These are phyloP conservation scores for Ascochyta rabiei DNA, from an alignment of 2,329 filamentous ascomycete genomes.

Conservation along the genomic window DNA sequence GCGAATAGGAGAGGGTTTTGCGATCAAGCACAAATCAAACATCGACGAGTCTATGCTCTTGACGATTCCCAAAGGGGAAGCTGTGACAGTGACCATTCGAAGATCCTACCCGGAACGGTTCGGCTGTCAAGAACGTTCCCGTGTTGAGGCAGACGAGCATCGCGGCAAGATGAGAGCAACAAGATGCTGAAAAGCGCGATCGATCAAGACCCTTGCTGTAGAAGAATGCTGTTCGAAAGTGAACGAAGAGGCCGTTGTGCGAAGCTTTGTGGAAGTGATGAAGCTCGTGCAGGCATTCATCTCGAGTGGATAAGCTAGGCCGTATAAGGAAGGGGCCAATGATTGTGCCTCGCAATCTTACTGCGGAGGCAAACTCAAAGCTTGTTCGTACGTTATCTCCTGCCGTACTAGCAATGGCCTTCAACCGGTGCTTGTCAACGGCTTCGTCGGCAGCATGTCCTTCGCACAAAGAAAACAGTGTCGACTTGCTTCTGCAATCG, in stretches of 20 bases:
- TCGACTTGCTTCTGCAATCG: too few species aligned
- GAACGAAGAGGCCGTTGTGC: background rate
- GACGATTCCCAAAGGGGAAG: slow-evolving; percentile 17
- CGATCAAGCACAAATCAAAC: slow-evolving; percentile 17
- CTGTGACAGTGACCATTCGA: slow-evolving; percentile 11
- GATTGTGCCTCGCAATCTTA: background rate
- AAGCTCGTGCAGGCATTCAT: slow-evolving; percentile 19
- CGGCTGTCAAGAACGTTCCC: background rate
- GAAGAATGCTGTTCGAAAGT: background rate
- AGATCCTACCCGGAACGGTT: slow-evolving; percentile 2
- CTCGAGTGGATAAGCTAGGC: background rate
- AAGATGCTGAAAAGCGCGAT: background rate
- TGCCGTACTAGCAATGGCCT: slow-evolving; percentile 1
- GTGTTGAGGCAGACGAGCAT: background rate
- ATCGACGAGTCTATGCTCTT: slow-evolving; percentile 14
- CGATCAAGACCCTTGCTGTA: background rate
- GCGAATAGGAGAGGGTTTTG: slow-evolving; percentile 20
- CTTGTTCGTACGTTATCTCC: slow-evolving; percentile 7
- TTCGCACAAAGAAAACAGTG: too few species aligned
- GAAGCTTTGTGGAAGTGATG: slow-evolving; percentile 7
- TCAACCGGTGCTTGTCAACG: background rate
- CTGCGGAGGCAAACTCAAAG: slow-evolving; percentile 1
- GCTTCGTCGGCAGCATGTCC: too few species aligned
- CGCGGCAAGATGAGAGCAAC: background rate
- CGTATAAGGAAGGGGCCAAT: slow-evolving; percentile 9